Conservation (phyloP, 495 filamentous ascomycete species). For the Aspergillus avenaceus region DNA sequence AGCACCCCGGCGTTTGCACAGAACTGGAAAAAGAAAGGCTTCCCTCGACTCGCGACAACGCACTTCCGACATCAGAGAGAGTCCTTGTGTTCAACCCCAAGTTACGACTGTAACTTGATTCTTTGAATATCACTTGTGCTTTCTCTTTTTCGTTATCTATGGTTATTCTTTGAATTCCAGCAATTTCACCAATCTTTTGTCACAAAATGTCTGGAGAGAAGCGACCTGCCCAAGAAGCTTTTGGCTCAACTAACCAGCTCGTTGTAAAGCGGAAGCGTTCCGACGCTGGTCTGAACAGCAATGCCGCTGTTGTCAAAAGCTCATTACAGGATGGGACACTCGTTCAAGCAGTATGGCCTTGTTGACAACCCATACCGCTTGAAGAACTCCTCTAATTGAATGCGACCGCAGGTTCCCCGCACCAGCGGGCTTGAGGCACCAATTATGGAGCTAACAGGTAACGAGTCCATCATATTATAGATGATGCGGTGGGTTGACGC, state of each 20-base stretch:
- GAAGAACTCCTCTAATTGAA: slow-evolving; percentile 2
- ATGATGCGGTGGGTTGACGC: background rate
- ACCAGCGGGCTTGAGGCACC: slow-evolving; percentile 87
- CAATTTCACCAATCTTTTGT: background rate
- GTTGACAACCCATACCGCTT: background rate
- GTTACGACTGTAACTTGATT: background rate
- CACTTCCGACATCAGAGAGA: background rate
- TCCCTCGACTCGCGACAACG: background rate
- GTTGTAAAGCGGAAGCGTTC: slow-evolving; percentile 86
- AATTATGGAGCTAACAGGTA: slow-evolving; percentile 89
- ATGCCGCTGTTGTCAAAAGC: slow-evolving; percentile 60
- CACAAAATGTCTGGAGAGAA: slow-evolving; percentile 80
- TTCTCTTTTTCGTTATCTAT: background rate
- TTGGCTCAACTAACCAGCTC: slow-evolving; percentile 68
- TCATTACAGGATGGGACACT: slow-evolving; percentile 68
- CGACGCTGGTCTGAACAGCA: slow-evolving; percentile 59
- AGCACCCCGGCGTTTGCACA: slow-evolving; percentile 1
- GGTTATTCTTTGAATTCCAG: background rate
- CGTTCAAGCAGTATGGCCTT: slow-evolving; percentile 70
- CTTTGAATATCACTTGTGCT: background rate
- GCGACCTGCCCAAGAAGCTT: slow-evolving; percentile 74
- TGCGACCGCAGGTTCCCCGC: slow-evolving; percentile 60
- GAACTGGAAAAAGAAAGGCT: slow-evolving; percentile 1
- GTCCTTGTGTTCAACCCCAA: background rate
- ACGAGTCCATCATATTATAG: slow-evolving; percentile 8